Evolutionary conservation across 2,329 filamentous ascomycete genomes (phyloP).

Genomic region (Didymella glomerata): DNA sequence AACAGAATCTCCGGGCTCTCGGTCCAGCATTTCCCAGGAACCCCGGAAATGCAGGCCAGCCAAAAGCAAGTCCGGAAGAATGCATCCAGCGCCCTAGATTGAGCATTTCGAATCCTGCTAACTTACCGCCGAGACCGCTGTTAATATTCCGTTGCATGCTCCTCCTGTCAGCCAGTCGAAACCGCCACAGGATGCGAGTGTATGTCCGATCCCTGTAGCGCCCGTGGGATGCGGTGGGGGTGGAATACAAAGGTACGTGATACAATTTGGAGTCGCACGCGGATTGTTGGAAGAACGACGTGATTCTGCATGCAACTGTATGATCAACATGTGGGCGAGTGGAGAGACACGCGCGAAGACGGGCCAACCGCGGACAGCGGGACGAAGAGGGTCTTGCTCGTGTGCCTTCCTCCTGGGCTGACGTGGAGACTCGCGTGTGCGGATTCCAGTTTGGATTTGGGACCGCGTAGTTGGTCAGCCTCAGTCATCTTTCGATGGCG

Average conservation of each 20-base stretch:
- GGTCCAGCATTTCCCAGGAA: constrained; percentile 9
- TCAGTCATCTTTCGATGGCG: constrained; percentile 20
- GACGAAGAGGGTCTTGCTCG: constrained; percentile 33
- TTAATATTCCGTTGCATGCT: constrained; percentile 17
- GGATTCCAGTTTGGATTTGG: constrained; percentile 13
- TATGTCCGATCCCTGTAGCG: constrained; percentile 27
- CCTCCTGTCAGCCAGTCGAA: constrained; percentile 21
- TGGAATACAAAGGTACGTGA: constrained; percentile 35
- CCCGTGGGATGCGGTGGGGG: constrained; percentile 39
- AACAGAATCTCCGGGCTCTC: not conserved
- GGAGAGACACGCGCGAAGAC: constrained; percentile 26
- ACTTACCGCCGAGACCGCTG: constrained; percentile 27
- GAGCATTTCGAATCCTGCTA: constrained; percentile 3
- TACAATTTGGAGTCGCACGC: constrained; percentile 38
- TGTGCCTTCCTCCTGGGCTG: constrained; percentile 30
- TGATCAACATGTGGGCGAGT: constrained; percentile 31
- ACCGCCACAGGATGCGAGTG: constrained; percentile 6
- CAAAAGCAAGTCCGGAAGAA: constrained; percentile 22
- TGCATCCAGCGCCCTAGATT: constrained; percentile 5
- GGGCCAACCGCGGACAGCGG: constrained; percentile 24
- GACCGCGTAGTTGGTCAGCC: constrained; percentile 20
- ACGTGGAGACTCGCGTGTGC: constrained; percentile 31
- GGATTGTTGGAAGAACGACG: constrained; percentile 24
- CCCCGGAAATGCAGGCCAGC: constrained; percentile 25
- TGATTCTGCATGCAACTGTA: constrained; percentile 8